phyloP scores from a whole-genome alignment of 371 early-diverging fungal species.

The Mortierella sp. region DNA sequence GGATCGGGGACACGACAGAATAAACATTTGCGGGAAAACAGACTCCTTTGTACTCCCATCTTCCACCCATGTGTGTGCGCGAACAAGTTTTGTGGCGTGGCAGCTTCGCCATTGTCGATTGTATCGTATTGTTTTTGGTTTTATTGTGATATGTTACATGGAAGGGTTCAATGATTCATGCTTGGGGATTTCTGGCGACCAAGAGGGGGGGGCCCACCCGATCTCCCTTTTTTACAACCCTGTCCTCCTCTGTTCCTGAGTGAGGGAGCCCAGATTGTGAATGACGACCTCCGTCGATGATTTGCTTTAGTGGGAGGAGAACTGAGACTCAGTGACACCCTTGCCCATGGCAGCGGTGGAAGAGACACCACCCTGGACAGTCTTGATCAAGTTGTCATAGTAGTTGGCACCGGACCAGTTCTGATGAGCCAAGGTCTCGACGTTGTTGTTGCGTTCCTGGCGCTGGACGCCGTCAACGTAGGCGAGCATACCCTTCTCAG shows the following conservation, averaged over 20 bases:
- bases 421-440: constrained; percentile 96
- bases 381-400: constrained; percentile 92
- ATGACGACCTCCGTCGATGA: too few relatives aligned
- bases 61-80: too few relatives aligned
- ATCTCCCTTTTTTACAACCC: constrained; percentile 12
- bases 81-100: too few relatives aligned
- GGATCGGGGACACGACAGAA: neutral
- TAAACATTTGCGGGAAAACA: neutral
- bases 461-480: constrained; percentile 96
- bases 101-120: too few relatives aligned
- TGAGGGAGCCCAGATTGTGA: too few relatives aligned
- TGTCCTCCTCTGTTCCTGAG: neutral
- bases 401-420: constrained; percentile 99
- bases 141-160: constrained; percentile 13
- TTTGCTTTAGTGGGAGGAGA: constrained; percentile 55
- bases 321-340: constrained; percentile 89
- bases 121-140: constrained; percentile 2
- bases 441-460: constrained; percentile 89
- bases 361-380: constrained; percentile 93
- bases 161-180: neutral
- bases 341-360: constrained; percentile 98
- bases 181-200: neutral
- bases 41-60: too few relatives aligned
- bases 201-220: neutral
- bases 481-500: constrained; percentile 93